These are phyloP conservation scores for Paspalum vaginatum DNA, from an alignment of 176 grass and related monocot genomes.

Conservation along the genomic window DNA sequence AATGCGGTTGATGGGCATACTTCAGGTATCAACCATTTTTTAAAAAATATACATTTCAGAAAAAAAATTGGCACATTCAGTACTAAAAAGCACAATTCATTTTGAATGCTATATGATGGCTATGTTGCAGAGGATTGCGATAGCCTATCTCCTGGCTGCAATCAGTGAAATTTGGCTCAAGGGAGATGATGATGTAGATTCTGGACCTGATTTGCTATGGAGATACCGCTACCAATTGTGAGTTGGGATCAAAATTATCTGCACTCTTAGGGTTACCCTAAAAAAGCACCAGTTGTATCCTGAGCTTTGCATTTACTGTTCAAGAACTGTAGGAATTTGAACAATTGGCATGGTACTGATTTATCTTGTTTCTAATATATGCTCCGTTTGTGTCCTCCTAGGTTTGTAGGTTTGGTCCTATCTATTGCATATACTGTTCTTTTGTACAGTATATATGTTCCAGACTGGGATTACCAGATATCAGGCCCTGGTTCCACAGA, in stretches of 20 bases:
- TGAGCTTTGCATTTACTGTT: conserved; percentile 3
- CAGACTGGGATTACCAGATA: conserved; percentile 71
- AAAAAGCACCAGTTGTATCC: not conserved
- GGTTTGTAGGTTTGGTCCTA: conserved; percentile 50
- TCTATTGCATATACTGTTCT: conserved; percentile 54
- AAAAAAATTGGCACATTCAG: not conserved
- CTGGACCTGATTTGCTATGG: conserved; percentile 58
- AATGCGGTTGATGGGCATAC: conserved; percentile 79
- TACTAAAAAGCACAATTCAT: not conserved
- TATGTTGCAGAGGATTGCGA: conserved; percentile 81
- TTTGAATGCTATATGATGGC: conserved; percentile 2
- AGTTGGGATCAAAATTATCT: conserved; percentile 37
- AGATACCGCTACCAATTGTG: conserved; percentile 69
- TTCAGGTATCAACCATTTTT: conserved; percentile 35
- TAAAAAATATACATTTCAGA: not conserved
- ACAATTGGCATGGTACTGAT: not conserved
- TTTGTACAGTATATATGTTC: conserved; percentile 72
- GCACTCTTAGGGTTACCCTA: not conserved
- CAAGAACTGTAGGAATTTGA: not conserved
- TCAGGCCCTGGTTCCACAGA: conserved; percentile 43
- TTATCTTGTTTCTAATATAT: conserved; percentile 16
- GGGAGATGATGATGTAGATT: conserved; percentile 47
- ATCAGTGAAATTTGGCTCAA: conserved; percentile 89
- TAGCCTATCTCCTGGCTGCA: conserved; percentile 75
- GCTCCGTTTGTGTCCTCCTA: conserved; percentile 31